Conservation (phyloP, 2,329 filamentous ascomycete genomes). For the Arachnopeziza araneosa region DNA sequence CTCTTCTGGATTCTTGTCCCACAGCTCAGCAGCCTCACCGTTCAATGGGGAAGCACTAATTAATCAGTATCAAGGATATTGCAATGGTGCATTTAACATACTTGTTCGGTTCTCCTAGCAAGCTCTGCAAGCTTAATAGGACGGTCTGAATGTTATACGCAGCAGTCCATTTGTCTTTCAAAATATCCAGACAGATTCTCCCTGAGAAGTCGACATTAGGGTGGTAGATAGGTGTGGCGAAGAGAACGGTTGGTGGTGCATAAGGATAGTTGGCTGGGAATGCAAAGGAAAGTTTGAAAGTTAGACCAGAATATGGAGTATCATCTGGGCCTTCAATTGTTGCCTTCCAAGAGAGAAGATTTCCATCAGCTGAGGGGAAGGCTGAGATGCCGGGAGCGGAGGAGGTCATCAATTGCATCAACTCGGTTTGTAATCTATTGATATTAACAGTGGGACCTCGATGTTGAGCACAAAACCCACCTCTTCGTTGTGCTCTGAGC, state of each 20-base stretch:
- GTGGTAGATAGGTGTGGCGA: conserved; percentile 98
- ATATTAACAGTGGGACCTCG: conserved; percentile 6
- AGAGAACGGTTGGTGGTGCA: conserved; percentile 81
- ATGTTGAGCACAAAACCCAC: conserved; percentile 39
- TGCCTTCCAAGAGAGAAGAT: conserved; percentile 87
- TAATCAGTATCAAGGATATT: conserved; percentile 17
- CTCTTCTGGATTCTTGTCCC: conserved; percentile 4
- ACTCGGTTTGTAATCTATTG: conserved; percentile 82
- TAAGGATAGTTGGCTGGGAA: conserved; percentile 95
- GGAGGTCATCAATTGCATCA: conserved; percentile 98
- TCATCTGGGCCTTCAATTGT: conserved; percentile 88
- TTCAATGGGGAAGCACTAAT: conserved; percentile 85
- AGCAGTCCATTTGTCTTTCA: conserved; percentile 99
- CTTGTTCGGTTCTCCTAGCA: conserved; percentile 98
- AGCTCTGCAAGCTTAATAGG: conserved; percentile 85
- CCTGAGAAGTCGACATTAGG: conserved; percentile 98
- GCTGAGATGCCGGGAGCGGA: conserved; percentile 90
- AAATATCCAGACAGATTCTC: conserved; percentile 92
- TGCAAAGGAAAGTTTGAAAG: conserved; percentile 84
- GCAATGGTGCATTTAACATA: conserved; percentile 42
- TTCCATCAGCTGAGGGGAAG: conserved; percentile 85
- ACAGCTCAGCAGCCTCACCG: conserved; percentile 91
- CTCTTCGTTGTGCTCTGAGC: conserved; percentile 73
- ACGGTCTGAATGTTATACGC: conserved; percentile 96
- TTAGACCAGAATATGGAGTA: conserved; percentile 83